Conservation (phyloP, 768 basidiomycete species). For the Naganishia friedmannii region DNA sequence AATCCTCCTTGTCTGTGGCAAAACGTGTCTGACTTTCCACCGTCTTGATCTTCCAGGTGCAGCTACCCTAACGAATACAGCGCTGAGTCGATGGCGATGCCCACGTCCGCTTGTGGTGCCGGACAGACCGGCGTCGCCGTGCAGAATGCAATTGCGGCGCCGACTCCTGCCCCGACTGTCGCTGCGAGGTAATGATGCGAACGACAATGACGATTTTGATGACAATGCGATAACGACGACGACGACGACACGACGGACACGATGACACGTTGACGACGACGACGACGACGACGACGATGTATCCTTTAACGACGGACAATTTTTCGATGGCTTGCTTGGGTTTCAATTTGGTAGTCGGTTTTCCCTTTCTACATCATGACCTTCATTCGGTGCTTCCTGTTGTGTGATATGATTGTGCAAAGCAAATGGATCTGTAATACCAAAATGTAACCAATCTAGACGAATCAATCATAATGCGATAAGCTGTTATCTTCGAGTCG, state of each 20-base stretch:
- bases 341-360: background rate
- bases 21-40: background rate
- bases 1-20: background rate
- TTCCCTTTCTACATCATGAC: background rate
- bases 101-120: constrained; percentile 46
- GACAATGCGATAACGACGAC: background rate
- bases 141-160: constrained; percentile 18
- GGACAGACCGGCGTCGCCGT: constrained; percentile 31
- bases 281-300: background rate
- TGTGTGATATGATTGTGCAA: too few species aligned
- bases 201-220: background rate
- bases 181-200: constrained; percentile 1
- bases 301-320: background rate
- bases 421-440: background rate
- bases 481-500: background rate
- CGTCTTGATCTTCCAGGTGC: constrained; percentile 29
- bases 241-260: too few species aligned
- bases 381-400: background rate
- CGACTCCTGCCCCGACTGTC: constrained; percentile 31
- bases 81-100: constrained; percentile 38
- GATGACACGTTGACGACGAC: too few species aligned
- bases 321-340: background rate
- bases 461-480: background rate
- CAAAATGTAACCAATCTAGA: background rate
- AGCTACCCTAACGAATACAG: constrained; percentile 45